These are phyloP conservation scores for Alternaria postmessia DNA, from an alignment of 2,329 filamentous ascomycete species.

Conservation along the genomic window DNA sequence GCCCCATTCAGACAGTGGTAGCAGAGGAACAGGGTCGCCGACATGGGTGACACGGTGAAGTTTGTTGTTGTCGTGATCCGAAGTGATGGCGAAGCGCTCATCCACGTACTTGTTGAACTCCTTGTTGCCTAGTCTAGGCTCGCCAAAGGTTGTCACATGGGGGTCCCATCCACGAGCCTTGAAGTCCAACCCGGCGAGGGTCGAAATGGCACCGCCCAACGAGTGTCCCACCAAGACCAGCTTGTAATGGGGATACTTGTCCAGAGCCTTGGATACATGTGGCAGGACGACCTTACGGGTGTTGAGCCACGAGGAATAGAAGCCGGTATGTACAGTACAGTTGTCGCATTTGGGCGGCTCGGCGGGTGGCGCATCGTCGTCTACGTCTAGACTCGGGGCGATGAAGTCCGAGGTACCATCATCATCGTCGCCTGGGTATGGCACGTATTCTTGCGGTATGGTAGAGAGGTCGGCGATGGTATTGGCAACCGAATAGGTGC, in stretches of 20 bases:
- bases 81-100: conserved; percentile 54
- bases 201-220: conserved; percentile 89
- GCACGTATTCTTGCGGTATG: conserved; percentile 86
- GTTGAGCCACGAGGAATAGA: conserved; percentile 82
- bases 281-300: conserved; percentile 75
- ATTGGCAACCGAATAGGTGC: conserved; percentile 93
- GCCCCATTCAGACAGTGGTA: conserved; percentile 88
- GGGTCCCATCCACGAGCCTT: conserved; percentile 78
- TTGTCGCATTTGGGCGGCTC: conserved; percentile 71
- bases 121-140: conserved; percentile 72
- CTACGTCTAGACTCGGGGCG: conserved; percentile 23
- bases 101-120: conserved; percentile 64
- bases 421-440: conserved; percentile 71
- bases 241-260: conserved; percentile 72
- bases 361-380: conserved; percentile 34
- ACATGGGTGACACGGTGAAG: conserved; percentile 86
- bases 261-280: conserved; percentile 66
- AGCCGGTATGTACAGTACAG: conserved; percentile 93
- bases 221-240: conserved; percentile 88
- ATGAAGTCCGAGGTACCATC: conserved; percentile 45
- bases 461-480: conserved; percentile 90
- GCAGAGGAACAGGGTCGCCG: conserved; percentile 85
- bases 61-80: conserved; percentile 30
- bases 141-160: conserved; percentile 88
- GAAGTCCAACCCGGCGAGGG: conserved; percentile 84